phyloP scores from a whole-genome alignment of 495 filamentous ascomycete species.

The Trichoderma reesei region DNA sequence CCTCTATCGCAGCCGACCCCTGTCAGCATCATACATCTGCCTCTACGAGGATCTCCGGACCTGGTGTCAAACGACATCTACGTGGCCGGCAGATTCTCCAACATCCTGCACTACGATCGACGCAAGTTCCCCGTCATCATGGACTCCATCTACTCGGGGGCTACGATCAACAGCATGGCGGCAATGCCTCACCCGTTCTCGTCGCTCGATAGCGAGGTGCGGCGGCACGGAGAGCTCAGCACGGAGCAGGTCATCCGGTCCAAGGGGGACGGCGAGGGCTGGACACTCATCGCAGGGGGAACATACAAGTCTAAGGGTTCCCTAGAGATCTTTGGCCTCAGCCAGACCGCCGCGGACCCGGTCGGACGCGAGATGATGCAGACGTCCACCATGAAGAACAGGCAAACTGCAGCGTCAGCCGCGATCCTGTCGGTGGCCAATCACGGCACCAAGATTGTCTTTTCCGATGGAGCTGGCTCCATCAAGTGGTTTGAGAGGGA shows the following conservation, averaged over 20 bases:
- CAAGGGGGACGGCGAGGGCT: conserved; percentile 40
- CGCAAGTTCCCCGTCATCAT: conserved; percentile 73
- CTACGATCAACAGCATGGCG: conserved; percentile 65
- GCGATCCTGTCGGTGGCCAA: conserved; percentile 77
- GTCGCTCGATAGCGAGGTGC: conserved; percentile 41
- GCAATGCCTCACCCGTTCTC: conserved; percentile 62
- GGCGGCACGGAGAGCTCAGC: conserved; percentile 41
- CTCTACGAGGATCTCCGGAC: conserved; percentile 35
- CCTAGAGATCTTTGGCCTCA: conserved; percentile 73
- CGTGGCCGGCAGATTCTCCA: conserved; percentile 84
- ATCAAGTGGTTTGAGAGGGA: conserved; percentile 91
- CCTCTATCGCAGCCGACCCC: conserved; percentile 74
- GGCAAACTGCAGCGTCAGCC: conserved; percentile 69
- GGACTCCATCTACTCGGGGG: conserved; percentile 74
- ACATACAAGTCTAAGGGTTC: conserved; percentile 92
- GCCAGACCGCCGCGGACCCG: conserved; percentile 17
- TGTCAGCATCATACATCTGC: conserved; percentile 69
- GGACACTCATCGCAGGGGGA: conserved; percentile 73
- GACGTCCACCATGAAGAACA: conserved; percentile 52
- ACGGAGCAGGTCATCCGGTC: conserved; percentile 41
- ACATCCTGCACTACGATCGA: conserved; percentile 80
- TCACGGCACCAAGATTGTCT: conserved; percentile 77
- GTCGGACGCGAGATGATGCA: conserved; percentile 26
- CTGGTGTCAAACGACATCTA: conserved; percentile 55
- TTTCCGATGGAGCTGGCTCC: conserved; percentile 73